Evolutionary conservation across 441 rosid genomes (phyloP), one percentile per base, ranked within the genome.

Genomic region (Bocquillonia castaneifolia): DNA sequence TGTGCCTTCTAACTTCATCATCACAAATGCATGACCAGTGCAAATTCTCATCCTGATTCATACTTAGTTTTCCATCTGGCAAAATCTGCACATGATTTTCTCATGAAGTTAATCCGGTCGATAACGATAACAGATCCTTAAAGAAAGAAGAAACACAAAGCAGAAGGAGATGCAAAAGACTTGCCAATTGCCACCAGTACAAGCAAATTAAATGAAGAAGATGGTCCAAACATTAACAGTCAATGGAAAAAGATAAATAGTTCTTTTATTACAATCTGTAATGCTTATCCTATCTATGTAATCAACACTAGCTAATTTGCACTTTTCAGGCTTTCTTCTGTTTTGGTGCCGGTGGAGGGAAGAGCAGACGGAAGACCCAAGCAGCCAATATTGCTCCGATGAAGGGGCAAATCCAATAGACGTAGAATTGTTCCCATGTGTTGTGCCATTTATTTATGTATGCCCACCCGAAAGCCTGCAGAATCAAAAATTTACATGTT

Each of bases 391-490:
- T 79, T 12, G 99, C 87, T 67, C 98, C 98, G 0, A 84, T 71
- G 67, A 87, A 90, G 23, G 98, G 96, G 76, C 94, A 82, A 59
- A 94, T 68, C 99, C 97, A 94, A 67, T 92, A 86, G 17, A 94
- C 96, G 36, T 92, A 92, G 64, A 88, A 75, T 64, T 94, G 99
- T 68, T 92, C 94, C 97, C 92, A 88, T 59, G 94, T 88, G 79
- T 83, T 76, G 75, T 94, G 99, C 79, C 87, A 61, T 31, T 82
- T 87, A 85, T 85, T 75, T 52, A 90, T 53, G 58, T 86, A 94
- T 23, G 94, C 97, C 98, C 99, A 94, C 15, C 97, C 99, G 67
- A 85, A 94, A 23, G 99, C 99, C 96, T 94, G 84, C 61, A 47
- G 60, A 47, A 32, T 32, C 5, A 36, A 64, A 20, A 32, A 29